Conservation (phyloP, 805 yeast species). For the Schwanniomyces yamadae region DNA sequence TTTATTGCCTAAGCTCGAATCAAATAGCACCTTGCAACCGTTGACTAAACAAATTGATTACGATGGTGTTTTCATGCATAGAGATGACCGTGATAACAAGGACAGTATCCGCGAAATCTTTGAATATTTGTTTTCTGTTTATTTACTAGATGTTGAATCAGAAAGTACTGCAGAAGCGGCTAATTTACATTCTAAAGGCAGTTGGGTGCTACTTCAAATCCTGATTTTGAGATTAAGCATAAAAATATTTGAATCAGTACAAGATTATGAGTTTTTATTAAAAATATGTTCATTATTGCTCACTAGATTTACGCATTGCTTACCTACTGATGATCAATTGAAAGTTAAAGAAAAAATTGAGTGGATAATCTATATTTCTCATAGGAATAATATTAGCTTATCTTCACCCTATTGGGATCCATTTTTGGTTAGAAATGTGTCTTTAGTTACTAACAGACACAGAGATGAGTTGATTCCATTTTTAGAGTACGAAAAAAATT, state of each 20-base stretch:
- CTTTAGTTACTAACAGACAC: slow-evolving; percentile 23
- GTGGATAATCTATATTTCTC: slow-evolving; percentile 17
- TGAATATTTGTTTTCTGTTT: slow-evolving; percentile 48
- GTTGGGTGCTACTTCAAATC: slow-evolving; percentile 59
- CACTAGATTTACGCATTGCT: slow-evolving; percentile 52
- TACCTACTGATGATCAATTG: slow-evolving; percentile 59
- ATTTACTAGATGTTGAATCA: slow-evolving; percentile 48
- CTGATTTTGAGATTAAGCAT: slow-evolving; percentile 53
- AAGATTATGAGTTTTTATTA: slow-evolving; percentile 39
- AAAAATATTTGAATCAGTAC: slow-evolving; percentile 50
- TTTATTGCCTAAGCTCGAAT: slow-evolving; percentile 41
- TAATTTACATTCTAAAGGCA: slow-evolving; percentile 18
- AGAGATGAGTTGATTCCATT: slow-evolving; percentile 45
- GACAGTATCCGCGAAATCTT: slow-evolving; percentile 40
- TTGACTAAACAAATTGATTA: slow-evolving; percentile 4
- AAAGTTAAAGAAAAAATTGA: slow-evolving; percentile 35
- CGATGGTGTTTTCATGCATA: slow-evolving; percentile 4
- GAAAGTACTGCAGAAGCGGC: slow-evolving; percentile 27
- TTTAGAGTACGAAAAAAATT: slow-evolving; percentile 19
- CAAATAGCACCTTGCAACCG: not conserved
- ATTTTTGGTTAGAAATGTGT: slow-evolving; percentile 53
- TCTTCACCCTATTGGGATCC: slow-evolving; percentile 70
- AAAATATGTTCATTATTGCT: slow-evolving; percentile 54
- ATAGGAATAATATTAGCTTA: slow-evolving; percentile 23
- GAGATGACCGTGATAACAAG: slow-evolving; percentile 5